Evolutionary conservation across 805 yeast species (phyloP).

Genomic region (Scheffersomyces amazonensis): DNA sequence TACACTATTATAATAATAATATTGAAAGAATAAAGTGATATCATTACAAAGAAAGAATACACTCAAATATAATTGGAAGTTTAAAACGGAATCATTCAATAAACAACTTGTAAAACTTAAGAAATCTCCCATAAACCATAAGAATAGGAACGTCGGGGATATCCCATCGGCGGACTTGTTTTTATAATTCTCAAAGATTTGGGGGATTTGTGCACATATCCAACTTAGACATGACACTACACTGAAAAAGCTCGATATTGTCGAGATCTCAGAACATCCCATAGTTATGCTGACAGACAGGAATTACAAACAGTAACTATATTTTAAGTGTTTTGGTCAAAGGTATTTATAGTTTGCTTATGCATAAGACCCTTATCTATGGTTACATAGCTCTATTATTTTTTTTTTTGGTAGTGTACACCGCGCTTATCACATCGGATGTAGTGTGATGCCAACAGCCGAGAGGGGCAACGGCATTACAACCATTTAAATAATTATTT

Average conservation of each 20-base stretch:
- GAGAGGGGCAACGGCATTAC: no score
- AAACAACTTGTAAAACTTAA: conserved; percentile 48
- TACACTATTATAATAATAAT: conserved; percentile 39
- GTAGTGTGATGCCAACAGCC: no score
- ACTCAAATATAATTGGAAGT: conserved; percentile 38
- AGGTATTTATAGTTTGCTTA: no score
- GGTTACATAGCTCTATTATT: no score
- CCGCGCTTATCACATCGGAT: no score
- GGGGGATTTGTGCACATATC: conserved; percentile 76
- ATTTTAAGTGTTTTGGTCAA: no score
- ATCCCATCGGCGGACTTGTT: conserved; percentile 66
- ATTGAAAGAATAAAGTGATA: conserved; percentile 36
- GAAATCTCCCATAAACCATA: conserved; percentile 67
- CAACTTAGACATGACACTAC: conserved; percentile 52
- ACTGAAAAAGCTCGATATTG: conserved; percentile 29
- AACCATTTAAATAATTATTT: no score
- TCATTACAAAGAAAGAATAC: conserved; percentile 39
- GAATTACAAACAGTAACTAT: no score
- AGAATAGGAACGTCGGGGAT: conserved; percentile 53
- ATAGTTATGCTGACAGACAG: background rate
- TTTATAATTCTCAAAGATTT: conserved; percentile 56
- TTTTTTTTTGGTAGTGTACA: no score
- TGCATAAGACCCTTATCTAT: no score
- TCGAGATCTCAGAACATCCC: conserved; percentile 4
- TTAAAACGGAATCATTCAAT: conserved; percentile 33